These are phyloP conservation scores for Nicotiana obtusifolia DNA, from an alignment of 257 asterid species.

Conservation along the genomic window DNA sequence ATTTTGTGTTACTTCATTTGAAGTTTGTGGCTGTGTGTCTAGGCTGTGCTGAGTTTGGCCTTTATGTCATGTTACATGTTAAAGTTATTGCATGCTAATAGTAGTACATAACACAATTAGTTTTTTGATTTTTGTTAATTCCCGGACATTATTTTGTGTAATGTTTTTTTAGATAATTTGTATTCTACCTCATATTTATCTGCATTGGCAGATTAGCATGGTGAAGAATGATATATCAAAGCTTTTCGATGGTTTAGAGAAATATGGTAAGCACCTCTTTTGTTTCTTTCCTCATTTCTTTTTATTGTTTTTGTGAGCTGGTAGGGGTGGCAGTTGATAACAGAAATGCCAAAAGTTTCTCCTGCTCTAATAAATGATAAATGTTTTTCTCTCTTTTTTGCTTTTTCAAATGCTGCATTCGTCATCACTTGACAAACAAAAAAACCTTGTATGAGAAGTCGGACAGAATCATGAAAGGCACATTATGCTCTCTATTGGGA, in stretches of 20 bases:
- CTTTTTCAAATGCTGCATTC: too few relatives aligned
- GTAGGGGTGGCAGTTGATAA: neutral
- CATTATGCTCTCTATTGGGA: too few relatives aligned
- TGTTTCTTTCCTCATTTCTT: neutral
- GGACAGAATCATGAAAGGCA: too few relatives aligned
- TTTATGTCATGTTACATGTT: neutral
- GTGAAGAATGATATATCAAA: slow-evolving; percentile 62
- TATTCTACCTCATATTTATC: neutral
- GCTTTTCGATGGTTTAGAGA: slow-evolving; percentile 84
- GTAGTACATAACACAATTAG: neutral
- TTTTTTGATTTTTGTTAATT: neutral
- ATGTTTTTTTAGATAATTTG: neutral
- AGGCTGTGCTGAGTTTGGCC: neutral
- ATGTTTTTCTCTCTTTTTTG: too few relatives aligned
- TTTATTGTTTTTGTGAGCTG: neutral
- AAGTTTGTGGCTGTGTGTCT: neutral
- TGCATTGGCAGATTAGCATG: slow-evolving; percentile 52
- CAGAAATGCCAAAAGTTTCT: neutral
- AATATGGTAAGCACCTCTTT: slow-evolving; percentile 49
- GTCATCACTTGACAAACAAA: too few relatives aligned
- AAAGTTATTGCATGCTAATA: neutral
- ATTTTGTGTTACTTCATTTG: neutral
- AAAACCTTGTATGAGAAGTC: too few relatives aligned
- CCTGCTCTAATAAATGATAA: neutral
- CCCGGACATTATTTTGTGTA: neutral